Evolutionary conservation across 2,329 filamentous ascomycete genomes (phyloP), one percentile per base, ranked within the genome.

Genomic region (Cladosporium colombiae): DNA sequence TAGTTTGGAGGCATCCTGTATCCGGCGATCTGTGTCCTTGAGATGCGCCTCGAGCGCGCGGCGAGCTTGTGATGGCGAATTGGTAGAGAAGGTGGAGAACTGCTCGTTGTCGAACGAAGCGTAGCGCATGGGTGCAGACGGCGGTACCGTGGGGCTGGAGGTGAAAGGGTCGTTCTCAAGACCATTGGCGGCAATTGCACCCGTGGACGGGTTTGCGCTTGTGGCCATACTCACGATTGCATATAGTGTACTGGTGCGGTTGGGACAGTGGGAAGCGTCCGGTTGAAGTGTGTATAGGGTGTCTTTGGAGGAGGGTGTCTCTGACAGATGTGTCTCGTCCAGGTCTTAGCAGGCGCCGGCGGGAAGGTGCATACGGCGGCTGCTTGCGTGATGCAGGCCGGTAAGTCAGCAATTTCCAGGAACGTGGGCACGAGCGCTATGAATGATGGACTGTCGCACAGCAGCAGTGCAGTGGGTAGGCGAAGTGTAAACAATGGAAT

Each of bases 41-140:
- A 99, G 85, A 79, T 98, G 95, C 61, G 93, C 92, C 78, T 97
- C 90, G 53, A 99, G 84, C 53, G 93, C 93, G 70, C 91, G 89
- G 79, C 91, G 96, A 49, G 93, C 92, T 75, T 97, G 93, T 64
- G 88, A 87, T 11, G 94, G 92, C 0, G 94, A 97, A 31, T 91
- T 84, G 62, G 80, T 80, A n/a, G 92, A 86, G 70, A 91, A 91
- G 25, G 94, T 82, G 44, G 89, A 89, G 77, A 96, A 93, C 61
- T 94, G 88, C 25, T 74, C 71, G 58, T 87, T 87, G 77, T 97
- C 92, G 76, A 96, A 96, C 69, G 88, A 86, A 64, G 92, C 93
- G 78, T 91, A 95, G 70, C 93, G 89, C 70, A 93, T 87, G 59
- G 83, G 74, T 44, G 80, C 80, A 46, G 74, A 67, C 50, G 72